Percentiles rank a stretch among this genome's conserved stretches.
These are phyloP conservation scores for Colletotrichum viniferum DNA, from an alignment of 2,329 filamentous ascomycete genomes.

Conservation along the genomic window DNA sequence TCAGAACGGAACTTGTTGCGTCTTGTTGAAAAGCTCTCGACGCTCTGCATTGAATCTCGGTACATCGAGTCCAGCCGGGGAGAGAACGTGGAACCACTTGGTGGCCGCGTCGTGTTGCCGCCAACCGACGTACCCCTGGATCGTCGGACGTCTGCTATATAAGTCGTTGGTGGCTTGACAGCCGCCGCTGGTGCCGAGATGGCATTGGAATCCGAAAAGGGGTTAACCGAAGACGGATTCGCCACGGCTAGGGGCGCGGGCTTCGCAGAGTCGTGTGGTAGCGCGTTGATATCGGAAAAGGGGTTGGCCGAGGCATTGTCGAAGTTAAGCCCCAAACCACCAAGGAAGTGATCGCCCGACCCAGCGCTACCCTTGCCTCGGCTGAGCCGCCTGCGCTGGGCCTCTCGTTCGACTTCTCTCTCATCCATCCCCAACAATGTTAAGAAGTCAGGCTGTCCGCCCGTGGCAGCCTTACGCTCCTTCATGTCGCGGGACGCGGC, in stretches of 20 bases:
- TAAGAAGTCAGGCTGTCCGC: constrained; percentile 46
- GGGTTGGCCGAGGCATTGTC: constrained; percentile 40
- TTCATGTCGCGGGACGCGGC: constrained; percentile 28
- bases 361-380: constrained; percentile 36
- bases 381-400: constrained; percentile 37
- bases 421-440: constrained; percentile 48
- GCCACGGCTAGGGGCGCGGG: constrained; percentile 38
- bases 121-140: constrained; percentile 53
- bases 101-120: constrained; percentile 26
- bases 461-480: constrained; percentile 21
- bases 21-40: constrained; percentile 47
- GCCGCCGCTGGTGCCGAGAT: constrained; percentile 31
- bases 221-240: constrained; percentile 36
- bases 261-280: constrained; percentile 42
- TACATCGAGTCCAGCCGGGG: constrained; percentile 42
- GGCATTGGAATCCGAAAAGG: constrained; percentile 56
- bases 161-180: constrained; percentile 41
- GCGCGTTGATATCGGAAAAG: constrained; percentile 53
- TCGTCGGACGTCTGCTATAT: constrained; percentile 51
- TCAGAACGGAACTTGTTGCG: constrained; percentile 66
- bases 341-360: constrained; percentile 43
- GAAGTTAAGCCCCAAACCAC: constrained; percentile 41
- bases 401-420: constrained; percentile 40
- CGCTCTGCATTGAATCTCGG: constrained; percentile 43
- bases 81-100: constrained; percentile 26